Evolutionary conservation across 2,329 filamentous ascomycete species (phyloP).

Genomic region (Pseudogymnoascus sp.): DNA sequence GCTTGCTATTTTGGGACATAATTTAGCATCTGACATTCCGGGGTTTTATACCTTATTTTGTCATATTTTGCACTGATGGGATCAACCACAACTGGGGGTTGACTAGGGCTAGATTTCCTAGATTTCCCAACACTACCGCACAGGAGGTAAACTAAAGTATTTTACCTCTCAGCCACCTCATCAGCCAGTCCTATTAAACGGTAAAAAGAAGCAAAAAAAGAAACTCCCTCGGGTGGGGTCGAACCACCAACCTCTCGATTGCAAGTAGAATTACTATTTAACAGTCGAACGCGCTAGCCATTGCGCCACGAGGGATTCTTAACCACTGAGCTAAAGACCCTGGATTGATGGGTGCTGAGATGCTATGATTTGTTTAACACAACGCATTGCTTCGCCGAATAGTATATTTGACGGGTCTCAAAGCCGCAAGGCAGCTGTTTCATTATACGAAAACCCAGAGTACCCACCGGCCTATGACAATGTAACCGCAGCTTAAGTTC

Average conservation of each 20-base stretch:
- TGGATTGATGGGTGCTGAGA: not conserved
- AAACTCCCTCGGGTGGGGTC: conserved; percentile 12
- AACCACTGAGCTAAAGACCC: conserved; percentile 8
- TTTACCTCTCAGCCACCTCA: no score
- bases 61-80: not conserved
- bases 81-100: not conserved
- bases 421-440: not conserved
- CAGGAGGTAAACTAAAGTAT: no score
- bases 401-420: not conserved
- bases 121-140: not conserved
- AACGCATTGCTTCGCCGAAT: not conserved
- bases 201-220: no score
- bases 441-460: not conserved
- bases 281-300: conserved; percentile 14
- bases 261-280: conserved; percentile 1
- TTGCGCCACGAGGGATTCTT: conserved; percentile 13
- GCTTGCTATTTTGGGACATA: not conserved
- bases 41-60: not conserved
- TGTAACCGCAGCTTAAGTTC: not conserved
- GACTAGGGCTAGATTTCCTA: not conserved
- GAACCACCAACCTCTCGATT: conserved; percentile 14
- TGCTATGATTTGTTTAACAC: conserved; percentile 1
- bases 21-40: not conserved
- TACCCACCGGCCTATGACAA: not conserved
- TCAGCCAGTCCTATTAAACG: no score